Evolutionary conservation across 805 yeast genomes (phyloP), one percentile per base, ranked within the genome.

Genomic region (Pichia ethanolica): DNA sequence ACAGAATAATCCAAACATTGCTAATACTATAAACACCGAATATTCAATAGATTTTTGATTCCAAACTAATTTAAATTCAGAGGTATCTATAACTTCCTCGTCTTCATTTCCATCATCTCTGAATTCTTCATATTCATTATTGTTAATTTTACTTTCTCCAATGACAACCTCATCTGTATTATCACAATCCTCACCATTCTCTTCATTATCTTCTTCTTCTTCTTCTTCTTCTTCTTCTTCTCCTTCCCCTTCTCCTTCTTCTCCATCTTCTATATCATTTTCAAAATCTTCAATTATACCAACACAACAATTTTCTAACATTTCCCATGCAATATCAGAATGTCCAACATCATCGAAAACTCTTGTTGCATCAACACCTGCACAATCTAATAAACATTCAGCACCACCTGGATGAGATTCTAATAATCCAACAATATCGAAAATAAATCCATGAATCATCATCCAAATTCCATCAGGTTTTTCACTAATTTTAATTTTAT

Each of bases 351-450:
- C 97, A 37, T 79, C 82, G 56, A 81, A 82, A 27, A 82, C 78
- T 44, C 64, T 70, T 12, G 87, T 81, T 47, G 89, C 90, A 64
- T 89, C 96, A 52, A 76, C 75, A 41, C 96, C 96, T 34, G 86
- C 95, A 62, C 81, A 76, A 58, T 87, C 95, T 45, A 79, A 68
- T 50, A 88, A 72, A 34, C 87, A 86, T 63, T 87, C 96, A 49
- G 82, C 84, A 50, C 96, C 96, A 63, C 96, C 96, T 28, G 93
- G 91, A 66, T 85, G 93, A 48, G 72, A 73, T 42, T 70, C 75
- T 13, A 80, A 62, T 53, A 85, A 74, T 39, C 62, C 54, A 20
- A 87, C 75, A 36, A 80, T 72, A 61, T 86, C 75, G 65, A 83
- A 86, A 27, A 85, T 86, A 58, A 81, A 79, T 52, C 82, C 83